Evolutionary conservation across 139 green algal genomes (phyloP).

Genomic region (Nannochloris sp.): DNA sequence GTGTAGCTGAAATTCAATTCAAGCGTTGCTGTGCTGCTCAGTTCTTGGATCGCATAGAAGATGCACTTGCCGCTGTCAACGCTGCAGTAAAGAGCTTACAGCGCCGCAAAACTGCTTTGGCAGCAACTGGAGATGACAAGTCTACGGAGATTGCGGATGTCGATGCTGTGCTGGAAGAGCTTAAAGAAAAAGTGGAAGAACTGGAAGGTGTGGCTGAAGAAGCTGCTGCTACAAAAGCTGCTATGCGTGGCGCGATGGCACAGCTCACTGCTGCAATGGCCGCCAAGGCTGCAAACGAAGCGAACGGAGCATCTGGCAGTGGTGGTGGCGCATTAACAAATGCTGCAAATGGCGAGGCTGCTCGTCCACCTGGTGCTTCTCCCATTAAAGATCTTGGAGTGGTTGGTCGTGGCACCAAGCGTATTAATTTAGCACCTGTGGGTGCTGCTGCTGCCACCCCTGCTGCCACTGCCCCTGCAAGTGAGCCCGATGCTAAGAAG

Average conservation of each 20-base stretch:
- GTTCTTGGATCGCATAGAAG: slow-evolving; percentile 31
- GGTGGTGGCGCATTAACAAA: not conserved
- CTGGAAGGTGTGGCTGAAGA: slow-evolving; percentile 20
- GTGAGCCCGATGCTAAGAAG: slow-evolving; percentile 19
- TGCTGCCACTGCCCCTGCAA: not conserved
- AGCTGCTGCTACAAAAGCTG: slow-evolving; percentile 25
- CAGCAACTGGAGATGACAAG: not conserved
- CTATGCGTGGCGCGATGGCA: slow-evolving; percentile 22
- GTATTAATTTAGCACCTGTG: slow-evolving; percentile 38
- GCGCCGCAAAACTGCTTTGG: not conserved
- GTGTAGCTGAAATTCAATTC: slow-evolving; percentile 42
- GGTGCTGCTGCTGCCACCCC: not conserved
- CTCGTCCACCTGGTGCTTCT: not conserved
- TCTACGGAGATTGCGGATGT: slow-evolving; percentile 28
- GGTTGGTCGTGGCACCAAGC: slow-evolving; percentile 47
- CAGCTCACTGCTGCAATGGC: slow-evolving; percentile 3
- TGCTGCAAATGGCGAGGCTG: not conserved
- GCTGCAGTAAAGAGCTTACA: not conserved
- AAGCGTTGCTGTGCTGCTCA: slow-evolving; percentile 41
- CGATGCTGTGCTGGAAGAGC: slow-evolving; percentile 19
- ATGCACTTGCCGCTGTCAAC: slow-evolving; percentile 11
- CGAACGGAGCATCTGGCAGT: not conserved
- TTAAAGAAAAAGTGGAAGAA: slow-evolving; percentile 42
- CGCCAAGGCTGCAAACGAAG: not conserved
- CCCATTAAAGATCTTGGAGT: slow-evolving; percentile 38